These are phyloP conservation scores for Glycine soja DNA, from an alignment of 306 rosid genomes.

Conservation along the genomic window DNA sequence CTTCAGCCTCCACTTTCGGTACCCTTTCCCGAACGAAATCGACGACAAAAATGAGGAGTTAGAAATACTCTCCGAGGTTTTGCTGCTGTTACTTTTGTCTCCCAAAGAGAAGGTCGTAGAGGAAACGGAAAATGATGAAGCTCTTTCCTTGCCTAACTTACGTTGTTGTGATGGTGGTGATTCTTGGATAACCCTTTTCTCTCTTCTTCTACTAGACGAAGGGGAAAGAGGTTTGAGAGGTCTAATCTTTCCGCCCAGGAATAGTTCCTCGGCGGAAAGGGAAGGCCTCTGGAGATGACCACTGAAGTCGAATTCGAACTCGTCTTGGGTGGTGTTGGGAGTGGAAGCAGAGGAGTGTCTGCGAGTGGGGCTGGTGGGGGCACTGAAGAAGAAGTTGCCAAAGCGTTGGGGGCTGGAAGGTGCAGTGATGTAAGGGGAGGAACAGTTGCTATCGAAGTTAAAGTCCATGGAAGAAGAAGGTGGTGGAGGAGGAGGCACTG, in stretches of 20 bases:
- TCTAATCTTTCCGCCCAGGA: slow-evolving; percentile 72
- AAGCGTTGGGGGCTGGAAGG: slow-evolving; percentile 80
- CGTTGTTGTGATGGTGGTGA: neutral
- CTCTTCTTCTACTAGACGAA: neutral
- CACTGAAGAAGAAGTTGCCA: slow-evolving; percentile 66
- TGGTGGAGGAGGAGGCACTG: slow-evolving; percentile 47
- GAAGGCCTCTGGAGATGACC: slow-evolving; percentile 58
- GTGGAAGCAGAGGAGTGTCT: slow-evolving; percentile 28
- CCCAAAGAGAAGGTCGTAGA: neutral
- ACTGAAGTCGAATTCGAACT: slow-evolving; percentile 73
- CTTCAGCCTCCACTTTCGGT: slow-evolving; percentile 74
- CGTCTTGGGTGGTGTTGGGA: slow-evolving; percentile 34
- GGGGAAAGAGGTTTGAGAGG: slow-evolving; percentile 53
- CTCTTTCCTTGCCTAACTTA: slow-evolving; percentile 51
- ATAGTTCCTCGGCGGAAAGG: slow-evolving; percentile 78
- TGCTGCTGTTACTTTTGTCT: neutral
- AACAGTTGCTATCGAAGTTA: slow-evolving; percentile 71
- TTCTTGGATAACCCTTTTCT: neutral
- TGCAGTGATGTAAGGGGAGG: slow-evolving; percentile 80
- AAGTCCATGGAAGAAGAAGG: slow-evolving; percentile 52
- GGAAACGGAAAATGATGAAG: slow-evolving; percentile 28
- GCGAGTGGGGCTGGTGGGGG: slow-evolving; percentile 71
- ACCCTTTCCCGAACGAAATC: slow-evolving; percentile 68
- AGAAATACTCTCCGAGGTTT: slow-evolving; percentile 35
- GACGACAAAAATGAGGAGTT: slow-evolving; percentile 64